Conservation (phyloP, 1,139 yeast species). For the Blastobotrys arbuscula region DNA sequence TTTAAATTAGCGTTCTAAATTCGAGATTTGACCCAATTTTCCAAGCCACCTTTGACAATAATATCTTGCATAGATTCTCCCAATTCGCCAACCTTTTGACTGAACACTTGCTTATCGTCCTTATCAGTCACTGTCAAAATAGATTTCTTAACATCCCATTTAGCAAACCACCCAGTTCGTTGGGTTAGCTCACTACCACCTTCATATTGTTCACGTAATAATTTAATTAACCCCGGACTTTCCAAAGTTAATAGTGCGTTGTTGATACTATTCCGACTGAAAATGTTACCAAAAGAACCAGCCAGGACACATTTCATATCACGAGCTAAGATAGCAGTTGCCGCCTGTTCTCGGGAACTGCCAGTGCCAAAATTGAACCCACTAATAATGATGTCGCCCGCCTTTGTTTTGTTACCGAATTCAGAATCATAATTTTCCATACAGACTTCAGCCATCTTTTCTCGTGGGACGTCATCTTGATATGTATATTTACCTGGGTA, state of each 20-base stretch:
- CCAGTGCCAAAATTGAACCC: slow-evolving; percentile 98
- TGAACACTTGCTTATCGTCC: slow-evolving; percentile 56
- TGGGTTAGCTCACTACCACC: slow-evolving; percentile 66
- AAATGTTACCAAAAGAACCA: slow-evolving; percentile 96
- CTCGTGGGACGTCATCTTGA: slow-evolving; percentile 92
- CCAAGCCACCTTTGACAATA: slow-evolving; percentile 94
- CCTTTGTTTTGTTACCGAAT: slow-evolving; percentile 69
- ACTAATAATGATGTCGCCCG: slow-evolving; percentile 84
- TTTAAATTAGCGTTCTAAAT: slow-evolving; percentile 2
- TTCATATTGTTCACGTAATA: slow-evolving; percentile 63
- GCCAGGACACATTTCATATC: slow-evolving; percentile 91
- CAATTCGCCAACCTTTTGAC: slow-evolving; percentile 89
- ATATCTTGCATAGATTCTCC: slow-evolving; percentile 95
- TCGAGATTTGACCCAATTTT: slow-evolving; percentile 76
- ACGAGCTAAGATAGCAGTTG: slow-evolving; percentile 90
- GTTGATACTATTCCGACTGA: slow-evolving; percentile 91
- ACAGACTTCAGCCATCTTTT: slow-evolving; percentile 97
- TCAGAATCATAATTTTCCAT: slow-evolving; percentile 97
- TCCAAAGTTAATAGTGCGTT: slow-evolving; percentile 91
- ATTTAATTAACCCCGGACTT: slow-evolving; percentile 76
- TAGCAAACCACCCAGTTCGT: slow-evolving; percentile 90
- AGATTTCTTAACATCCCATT: slow-evolving; percentile 89
- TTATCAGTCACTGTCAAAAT: slow-evolving; percentile 69
- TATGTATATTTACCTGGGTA: slow-evolving; percentile 98
- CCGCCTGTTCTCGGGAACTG: slow-evolving; percentile 99